These are phyloP conservation scores for Sporothrix protearum DNA, from an alignment of 2,329 filamentous ascomycete genomes.

Conservation along the genomic window DNA sequence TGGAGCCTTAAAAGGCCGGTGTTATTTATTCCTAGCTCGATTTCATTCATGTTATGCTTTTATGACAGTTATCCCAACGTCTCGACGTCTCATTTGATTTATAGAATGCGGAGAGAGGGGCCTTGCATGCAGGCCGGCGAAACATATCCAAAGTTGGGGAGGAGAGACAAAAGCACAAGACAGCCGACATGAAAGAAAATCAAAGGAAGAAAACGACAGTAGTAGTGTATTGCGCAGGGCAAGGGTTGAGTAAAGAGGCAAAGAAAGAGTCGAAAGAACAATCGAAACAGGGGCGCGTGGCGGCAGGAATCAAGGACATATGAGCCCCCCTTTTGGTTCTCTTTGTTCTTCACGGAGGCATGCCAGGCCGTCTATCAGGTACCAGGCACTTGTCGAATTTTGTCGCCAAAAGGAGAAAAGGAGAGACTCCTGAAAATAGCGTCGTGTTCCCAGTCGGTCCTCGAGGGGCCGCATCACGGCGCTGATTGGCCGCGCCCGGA, in stretches of 20 bases:
- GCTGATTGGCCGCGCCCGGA: slow-evolving; percentile 10
- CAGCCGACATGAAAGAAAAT: neutral
- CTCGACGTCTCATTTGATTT: neutral
- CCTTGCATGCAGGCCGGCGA: neutral
- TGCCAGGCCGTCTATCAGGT: neutral
- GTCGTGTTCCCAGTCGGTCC: slow-evolving; percentile 1
- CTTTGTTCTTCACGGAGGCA: neutral
- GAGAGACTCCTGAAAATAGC: slow-evolving; percentile 4
- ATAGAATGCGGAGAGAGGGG: neutral
- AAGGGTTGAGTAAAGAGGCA: neutral
- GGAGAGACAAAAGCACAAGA: neutral
- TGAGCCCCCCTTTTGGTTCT: neutral
- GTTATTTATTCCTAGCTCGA: neutral
- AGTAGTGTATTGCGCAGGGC: neutral
- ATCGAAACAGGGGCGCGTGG: neutral
- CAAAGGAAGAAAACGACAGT: neutral
- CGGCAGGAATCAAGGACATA: neutral
- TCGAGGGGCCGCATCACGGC: neutral
- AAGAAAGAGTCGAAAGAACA: neutral
- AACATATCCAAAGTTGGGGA: neutral
- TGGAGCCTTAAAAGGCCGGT: neutral
- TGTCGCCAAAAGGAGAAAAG: neutral
- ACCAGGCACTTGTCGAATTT: neutral
- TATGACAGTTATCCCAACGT: neutral
- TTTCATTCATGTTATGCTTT: neutral